phyloP scores from a whole-genome alignment of 2,329 filamentous ascomycete genomes.

The Cephalotrichum gorgonifer region DNA sequence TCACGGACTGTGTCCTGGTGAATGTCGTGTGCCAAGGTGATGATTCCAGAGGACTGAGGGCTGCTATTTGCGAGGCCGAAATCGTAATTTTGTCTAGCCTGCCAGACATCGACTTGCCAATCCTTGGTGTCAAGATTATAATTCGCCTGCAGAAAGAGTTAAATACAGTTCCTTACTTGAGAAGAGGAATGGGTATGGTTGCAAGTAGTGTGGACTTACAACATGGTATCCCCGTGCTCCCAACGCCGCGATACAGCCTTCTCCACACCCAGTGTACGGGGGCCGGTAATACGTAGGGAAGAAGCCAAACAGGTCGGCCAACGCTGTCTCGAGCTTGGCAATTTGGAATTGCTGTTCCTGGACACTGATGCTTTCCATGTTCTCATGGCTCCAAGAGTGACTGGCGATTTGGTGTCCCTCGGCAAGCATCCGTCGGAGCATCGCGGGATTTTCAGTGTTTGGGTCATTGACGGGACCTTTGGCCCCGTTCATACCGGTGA shows the following conservation, averaged over 20 bases:
- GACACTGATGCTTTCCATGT: slow-evolving; percentile 24
- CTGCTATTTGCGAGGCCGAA: slow-evolving; percentile 27
- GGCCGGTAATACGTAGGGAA: slow-evolving; percentile 32
- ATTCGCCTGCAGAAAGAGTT: slow-evolving; percentile 17
- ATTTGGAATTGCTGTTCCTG: slow-evolving; percentile 26
- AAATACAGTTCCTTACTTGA: background rate
- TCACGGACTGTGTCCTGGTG: slow-evolving; percentile 34
- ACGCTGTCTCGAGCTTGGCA: slow-evolving; percentile 31
- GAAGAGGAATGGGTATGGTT: too few relatives aligned
- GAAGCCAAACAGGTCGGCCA: slow-evolving; percentile 29
- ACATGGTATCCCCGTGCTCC: slow-evolving; percentile 40
- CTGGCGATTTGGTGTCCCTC: slow-evolving; percentile 52
- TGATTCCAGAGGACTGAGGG: slow-evolving; percentile 24
- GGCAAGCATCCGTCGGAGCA: slow-evolving; percentile 33
- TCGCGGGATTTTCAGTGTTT: slow-evolving; percentile 12
- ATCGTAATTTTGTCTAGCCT: slow-evolving; percentile 37
- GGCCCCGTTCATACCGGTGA: slow-evolving; percentile 23
- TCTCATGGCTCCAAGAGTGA: slow-evolving; percentile 37
- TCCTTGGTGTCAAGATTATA: slow-evolving; percentile 53
- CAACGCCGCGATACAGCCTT: slow-evolving; percentile 21
- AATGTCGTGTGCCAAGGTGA: slow-evolving; percentile 43
- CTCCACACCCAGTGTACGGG: slow-evolving; percentile 32
- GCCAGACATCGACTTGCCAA: slow-evolving; percentile 39
- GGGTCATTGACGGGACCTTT: slow-evolving; percentile 35
- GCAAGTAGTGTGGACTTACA: slow-evolving; percentile 14